These are phyloP conservation scores for Lentinula edodes DNA, from an alignment of 768 basidiomycete genomes.

Conservation along the genomic window DNA sequence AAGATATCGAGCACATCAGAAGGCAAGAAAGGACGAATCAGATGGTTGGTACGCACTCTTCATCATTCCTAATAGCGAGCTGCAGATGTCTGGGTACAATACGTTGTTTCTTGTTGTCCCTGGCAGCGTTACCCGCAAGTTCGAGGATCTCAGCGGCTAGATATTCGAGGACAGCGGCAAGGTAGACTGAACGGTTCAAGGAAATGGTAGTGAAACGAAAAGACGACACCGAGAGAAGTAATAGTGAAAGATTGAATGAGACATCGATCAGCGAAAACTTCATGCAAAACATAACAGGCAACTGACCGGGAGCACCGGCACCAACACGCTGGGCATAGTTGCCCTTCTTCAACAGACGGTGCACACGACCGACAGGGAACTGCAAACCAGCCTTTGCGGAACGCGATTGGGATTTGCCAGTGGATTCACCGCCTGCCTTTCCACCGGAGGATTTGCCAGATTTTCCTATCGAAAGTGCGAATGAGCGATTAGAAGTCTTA, in stretches of 20 bases:
- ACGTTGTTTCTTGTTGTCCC: conserved; percentile 72
- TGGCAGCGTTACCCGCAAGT: conserved; percentile 50
- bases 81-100: conserved; percentile 77
- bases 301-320: conserved; percentile 13
- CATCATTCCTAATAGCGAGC: conserved; percentile 71
- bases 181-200: not conserved
- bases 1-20: not conserved
- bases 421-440: conserved; percentile 10
- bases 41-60: conserved; percentile 35
- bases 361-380: conserved; percentile 72
- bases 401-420: conserved; percentile 19
- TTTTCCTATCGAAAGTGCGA: not conserved
- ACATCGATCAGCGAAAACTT: not conserved
- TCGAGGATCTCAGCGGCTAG: conserved; percentile 33
- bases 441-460: conserved; percentile 8
- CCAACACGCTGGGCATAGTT: conserved; percentile 40
- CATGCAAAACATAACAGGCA: not conserved
- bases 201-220: not conserved
- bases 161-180: conserved; percentile 5
- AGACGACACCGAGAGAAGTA: not conserved
- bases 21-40: not conserved
- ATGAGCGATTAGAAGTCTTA: too few relatives aligned
- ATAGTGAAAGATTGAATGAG: not conserved
- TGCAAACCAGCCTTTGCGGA: conserved; percentile 50
- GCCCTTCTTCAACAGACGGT: conserved; percentile 59